Base-by-base conservation (phyloP, 2,329 filamentous ascomycete species). In the Diaporthe sp. region DNA sequence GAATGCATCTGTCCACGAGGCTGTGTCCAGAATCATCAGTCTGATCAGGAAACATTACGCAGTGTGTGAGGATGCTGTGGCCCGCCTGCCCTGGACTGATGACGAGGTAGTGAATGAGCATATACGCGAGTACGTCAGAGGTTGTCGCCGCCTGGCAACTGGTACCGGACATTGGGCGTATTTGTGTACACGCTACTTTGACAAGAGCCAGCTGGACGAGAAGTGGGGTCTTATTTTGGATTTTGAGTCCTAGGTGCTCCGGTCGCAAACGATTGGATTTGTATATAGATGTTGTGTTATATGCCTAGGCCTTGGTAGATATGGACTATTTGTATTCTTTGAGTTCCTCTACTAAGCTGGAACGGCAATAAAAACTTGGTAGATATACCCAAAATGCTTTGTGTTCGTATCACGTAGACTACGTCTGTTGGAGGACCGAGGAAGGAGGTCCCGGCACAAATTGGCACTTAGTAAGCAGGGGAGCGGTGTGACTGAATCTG, bases 71-170 rank as follows among this genome's bases (percentile, higher is more conserved):
- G 58, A 63, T 17, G 58, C 58, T 17, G 58, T 63, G 37, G 58
- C 58, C 10, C 58, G 58, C 44, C 58, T 63, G 37, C 58, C 58
- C 37, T 63, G 58, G 58, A 63, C 58, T 4, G 58, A 63, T 4
- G 58, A 63, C 4, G 58, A 63, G n/a, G 58, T 63, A 3, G 9
- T 22, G 1, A 63, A 63, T 22, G 58, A 22, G 37, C 58, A 63
- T 27, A 63, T 63, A 22, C 58, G 58, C 37, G 58, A 63, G 8
- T 63, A 63, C 2, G 58, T 63, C 1, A 12, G 17, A 6, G 58
- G 25, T 27, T 63, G 58, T 27, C 58, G 58, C 25, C 58, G 58
- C 37, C 37, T 63, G 4, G 58, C 58, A 8, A 63, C 58, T 2
- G 58, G 58, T 3, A 63, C 58, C 9, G 58, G 58, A n/a, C 58